Base-by-base conservation (phyloP, 495 filamentous ascomycete genomes). In the Penicillium flavigenum region DNA sequence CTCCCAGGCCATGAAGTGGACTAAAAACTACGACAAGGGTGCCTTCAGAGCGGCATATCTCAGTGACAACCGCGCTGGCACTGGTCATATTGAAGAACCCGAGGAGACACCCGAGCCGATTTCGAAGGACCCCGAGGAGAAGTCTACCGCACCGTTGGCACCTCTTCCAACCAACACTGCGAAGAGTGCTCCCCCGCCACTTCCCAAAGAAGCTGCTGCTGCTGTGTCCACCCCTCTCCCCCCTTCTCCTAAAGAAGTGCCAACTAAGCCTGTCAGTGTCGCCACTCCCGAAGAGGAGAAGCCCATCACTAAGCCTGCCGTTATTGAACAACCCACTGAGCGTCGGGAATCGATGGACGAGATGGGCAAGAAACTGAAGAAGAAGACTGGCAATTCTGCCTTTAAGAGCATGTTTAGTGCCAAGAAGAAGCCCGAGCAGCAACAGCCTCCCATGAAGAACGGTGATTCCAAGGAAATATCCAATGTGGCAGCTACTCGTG, bases 1-100 rank as follows among this genome's bases (percentile, higher is more conserved):
- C 17, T 91, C 87, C 16, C 87, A 91, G 24, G 94, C 94, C 11
- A 88, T 98, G 86, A 93, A 96, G 70, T 98, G 94, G 94, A 90
- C 93, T 10, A 76, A 60, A 48, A 73, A 76, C 44, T 78, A 78
- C 53, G 93, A 98, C 66, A 92, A 92, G 71, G 85, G 94, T 65
- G 81, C 85, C 3, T 88, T 94, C 56, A 80, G 90, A 16, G 84
- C 86, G 45, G 86, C 88, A 20, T 98, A 97, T 73, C 79, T 98
- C 10, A 84, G 82, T 12, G 80, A 95, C 64, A 72, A 71, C 26
- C 85, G 80, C 59, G 85, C 86, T 20, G 90, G 91, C 41, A 88
- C 81, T 51, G 90, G 86, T 31, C 61, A 65, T 27, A 31, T 65
- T 7, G 59, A 63, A 8, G 75, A 76, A 41, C 27, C 58, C 48